Base-by-base conservation (phyloP, 352 stramenopile genomes). In the Pythium aquatile region DNA sequence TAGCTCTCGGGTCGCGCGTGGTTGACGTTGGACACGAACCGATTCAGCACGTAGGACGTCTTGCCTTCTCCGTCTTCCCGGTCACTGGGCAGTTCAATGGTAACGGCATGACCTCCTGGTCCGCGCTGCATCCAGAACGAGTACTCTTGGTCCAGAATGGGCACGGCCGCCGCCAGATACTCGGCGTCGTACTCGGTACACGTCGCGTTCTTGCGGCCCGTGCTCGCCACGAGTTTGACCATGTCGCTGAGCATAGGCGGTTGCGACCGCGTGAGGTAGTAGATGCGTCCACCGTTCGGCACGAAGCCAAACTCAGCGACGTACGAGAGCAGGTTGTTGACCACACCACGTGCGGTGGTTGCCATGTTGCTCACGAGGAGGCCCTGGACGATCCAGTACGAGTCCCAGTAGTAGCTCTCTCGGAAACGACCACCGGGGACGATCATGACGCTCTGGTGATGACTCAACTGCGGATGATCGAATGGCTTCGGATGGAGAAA, bases 391-490 rank as follows among this genome's bases (percentile, higher is more conserved):
- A 97, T 97, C 92, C 92, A 98, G 72, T 93, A 97, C 60, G 83
- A 92, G 64, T 98, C 92, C 92, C 92, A 97, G 69, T 97, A 97
- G 75, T 97, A 98, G 42, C 74, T 88, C 70, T 98, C 92, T 10
- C 90, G 83, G 66, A 98, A 98, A n/a, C 92, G 79, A 5, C 88
- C 92, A 20, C 91, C 92, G 7, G 90, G 91, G 0, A 97, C 83
- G 46, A 97, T 89, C 40, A 97, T 65, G 29, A 93, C 75, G 39
- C 90, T 83, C 44, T 77, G 77, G 39, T 69, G 58, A 30, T 68
- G 77, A 13, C 72, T 58, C 39, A 79, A 58, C 48, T 67, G 65
- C 32, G 63, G 57, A 52, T 78, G 60, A 8, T 74, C 54, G 29
- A 91, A 60, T 55, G 71, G 57, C 42, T 85, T 77, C 1, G 86